Conservation (phyloP, 192 early-diverging fungal species). For the Gamsiella multidivaricata region DNA sequence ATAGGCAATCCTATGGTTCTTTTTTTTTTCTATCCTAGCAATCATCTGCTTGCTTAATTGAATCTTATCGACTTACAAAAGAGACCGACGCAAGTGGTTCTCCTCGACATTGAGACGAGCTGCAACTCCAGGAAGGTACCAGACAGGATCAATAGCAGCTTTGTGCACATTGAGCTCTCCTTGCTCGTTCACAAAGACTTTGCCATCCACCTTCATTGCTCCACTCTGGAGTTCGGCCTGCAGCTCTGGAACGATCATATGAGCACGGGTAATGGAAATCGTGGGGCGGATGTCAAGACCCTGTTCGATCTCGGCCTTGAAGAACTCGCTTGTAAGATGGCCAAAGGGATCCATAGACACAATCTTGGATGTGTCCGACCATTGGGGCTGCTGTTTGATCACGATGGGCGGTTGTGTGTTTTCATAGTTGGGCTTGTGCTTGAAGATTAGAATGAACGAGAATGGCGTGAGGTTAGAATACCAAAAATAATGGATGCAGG, state of each 20-base stretch:
- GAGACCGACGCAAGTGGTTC: constrained; percentile 79
- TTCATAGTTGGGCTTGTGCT: constrained; percentile 87
- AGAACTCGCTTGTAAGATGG: constrained; percentile 77
- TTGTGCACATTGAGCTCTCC: constrained; percentile 92
- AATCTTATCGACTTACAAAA: constrained; percentile 71
- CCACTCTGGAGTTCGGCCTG: constrained; percentile 76
- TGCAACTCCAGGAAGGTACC: constrained; percentile 94
- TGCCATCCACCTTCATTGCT: constrained; percentile 79
- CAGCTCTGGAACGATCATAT: constrained; percentile 94
- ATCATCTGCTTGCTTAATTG: not conserved
- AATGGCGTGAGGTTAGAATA: not conserved
- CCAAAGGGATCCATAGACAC: constrained; percentile 96
- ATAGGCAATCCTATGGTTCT: not conserved
- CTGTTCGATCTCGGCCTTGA: constrained; percentile 65
- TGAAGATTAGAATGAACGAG: too few species aligned
- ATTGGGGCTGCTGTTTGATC: constrained; percentile 82
- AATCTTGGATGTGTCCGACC: constrained; percentile 88
- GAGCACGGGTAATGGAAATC: constrained; percentile 94
- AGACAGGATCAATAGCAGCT: constrained; percentile 95
- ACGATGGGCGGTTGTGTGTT: constrained; percentile 88
- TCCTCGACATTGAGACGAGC: constrained; percentile 89
- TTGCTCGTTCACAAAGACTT: constrained; percentile 77
- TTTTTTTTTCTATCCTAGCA: not conserved
- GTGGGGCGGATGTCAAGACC: constrained; percentile 90
- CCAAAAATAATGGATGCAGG: not conserved